phyloP scores from a whole-genome alignment of 495 filamentous ascomycete genomes.

The Aspergillus saccharolyticus region DNA sequence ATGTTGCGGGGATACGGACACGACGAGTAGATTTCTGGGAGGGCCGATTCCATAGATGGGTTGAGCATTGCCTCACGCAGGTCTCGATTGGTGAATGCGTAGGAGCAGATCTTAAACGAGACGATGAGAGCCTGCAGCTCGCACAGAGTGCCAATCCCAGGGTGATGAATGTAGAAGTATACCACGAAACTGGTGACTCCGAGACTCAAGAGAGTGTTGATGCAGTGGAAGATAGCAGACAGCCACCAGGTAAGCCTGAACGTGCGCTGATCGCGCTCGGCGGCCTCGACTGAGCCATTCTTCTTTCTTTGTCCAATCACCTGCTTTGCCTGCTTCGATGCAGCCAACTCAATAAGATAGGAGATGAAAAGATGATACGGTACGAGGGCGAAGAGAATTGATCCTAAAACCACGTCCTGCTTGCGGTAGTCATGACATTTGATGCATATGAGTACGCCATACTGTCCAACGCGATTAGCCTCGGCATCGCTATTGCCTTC shows the following conservation, averaged over 20 bases:
- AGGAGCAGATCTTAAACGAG: conserved; percentile 92
- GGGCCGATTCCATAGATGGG: conserved; percentile 48
- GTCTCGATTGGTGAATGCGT: conserved; percentile 94
- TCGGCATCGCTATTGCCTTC: neutral
- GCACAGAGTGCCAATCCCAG: conserved; percentile 84
- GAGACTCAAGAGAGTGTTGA: conserved; percentile 81
- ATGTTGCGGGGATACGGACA: conserved; percentile 90
- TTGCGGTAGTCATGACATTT: conserved; percentile 81
- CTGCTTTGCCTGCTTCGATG: conserved; percentile 66
- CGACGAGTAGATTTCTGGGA: conserved; percentile 74
- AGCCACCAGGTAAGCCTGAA: conserved; percentile 72
- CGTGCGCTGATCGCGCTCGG: conserved; percentile 38
- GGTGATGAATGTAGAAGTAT: conserved; percentile 86
- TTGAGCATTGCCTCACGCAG: conserved; percentile 82
- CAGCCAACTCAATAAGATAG: conserved; percentile 78
- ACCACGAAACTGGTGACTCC: conserved; percentile 76
- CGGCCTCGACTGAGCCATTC: conserved; percentile 50
- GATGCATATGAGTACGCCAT: conserved; percentile 89
- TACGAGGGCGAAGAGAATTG: conserved; percentile 74
- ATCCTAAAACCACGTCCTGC: conserved; percentile 70
- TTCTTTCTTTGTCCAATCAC: conserved; percentile 60
- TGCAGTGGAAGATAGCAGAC: conserved; percentile 68
- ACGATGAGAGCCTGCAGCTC: conserved; percentile 92
- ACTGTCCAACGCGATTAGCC: conserved; percentile 44
- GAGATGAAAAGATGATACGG: conserved; percentile 87